Percentiles rank a stretch among this genome's conserved stretches.
Evolutionary conservation across 768 basidiomycete species (phyloP).

Genomic region (Lepiota venenata): DNA sequence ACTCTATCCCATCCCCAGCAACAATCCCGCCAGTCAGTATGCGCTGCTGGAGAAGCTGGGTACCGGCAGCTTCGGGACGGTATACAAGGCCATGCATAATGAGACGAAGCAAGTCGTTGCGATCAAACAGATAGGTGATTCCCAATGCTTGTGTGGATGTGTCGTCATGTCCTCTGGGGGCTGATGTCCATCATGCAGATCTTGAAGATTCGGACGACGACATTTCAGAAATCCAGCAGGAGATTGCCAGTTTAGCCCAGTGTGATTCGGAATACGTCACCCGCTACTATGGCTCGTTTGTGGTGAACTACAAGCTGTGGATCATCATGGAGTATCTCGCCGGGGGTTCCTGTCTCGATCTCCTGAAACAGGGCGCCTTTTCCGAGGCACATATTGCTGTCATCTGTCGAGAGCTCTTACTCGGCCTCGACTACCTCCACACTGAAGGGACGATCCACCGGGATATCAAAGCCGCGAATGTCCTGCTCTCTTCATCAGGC

Average conservation of each 20-base stretch:
- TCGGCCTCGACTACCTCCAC: constrained; percentile 96
- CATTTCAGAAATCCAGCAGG: constrained; percentile 97
- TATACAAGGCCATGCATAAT: constrained; percentile 97
- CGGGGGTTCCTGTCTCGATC: constrained; percentile 96
- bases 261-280: constrained; percentile 98
- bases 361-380: constrained; percentile 89
- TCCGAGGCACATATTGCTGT: constrained; percentile 94
- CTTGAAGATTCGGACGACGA: constrained; percentile 98
- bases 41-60: constrained; percentile 95
- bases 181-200: constrained; percentile 45
- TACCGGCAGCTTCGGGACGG: constrained; percentile 93
- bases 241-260: constrained; percentile 93
- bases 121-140: constrained; percentile 94
- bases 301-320: constrained; percentile 96
- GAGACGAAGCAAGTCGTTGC: constrained; percentile 94
- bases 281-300: constrained; percentile 94
- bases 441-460: constrained; percentile 95
- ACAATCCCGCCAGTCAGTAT: constrained; percentile 87
- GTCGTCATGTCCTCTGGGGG: not conserved
- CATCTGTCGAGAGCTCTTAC: constrained; percentile 87
- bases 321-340: constrained; percentile 99
- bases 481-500: constrained; percentile 85
- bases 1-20: constrained; percentile 68
- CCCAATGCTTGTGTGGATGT: constrained; percentile 4
- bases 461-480: constrained; percentile 98